Evolutionary conservation across 1,284 basidiomycete species (phyloP), one percentile per base, ranked within the genome.

Genomic region (Agroathelia rolfsii): DNA sequence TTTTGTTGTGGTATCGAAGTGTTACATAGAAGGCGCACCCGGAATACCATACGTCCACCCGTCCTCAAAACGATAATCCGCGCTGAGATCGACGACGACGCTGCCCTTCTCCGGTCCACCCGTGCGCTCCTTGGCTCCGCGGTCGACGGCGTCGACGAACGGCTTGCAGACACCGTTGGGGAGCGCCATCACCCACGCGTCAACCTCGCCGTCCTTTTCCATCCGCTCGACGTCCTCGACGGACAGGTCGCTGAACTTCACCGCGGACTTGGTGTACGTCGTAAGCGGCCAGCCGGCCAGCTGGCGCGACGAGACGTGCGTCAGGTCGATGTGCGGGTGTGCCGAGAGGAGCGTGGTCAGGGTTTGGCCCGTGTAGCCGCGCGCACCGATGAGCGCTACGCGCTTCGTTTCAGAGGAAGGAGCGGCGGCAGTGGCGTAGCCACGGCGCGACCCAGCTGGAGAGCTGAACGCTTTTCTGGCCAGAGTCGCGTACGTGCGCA

Each of bases 1-100:
- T 41, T 36, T 36, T 39, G 28, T 48, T 48, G 48, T 44, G 54
- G 37, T 33, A 45, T n/a, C n/a, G n/a, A 50, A 38, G 30, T 40
- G 45, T 38, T 38, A 48, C 46, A 47, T 52, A 45, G 55, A 52
- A 52, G 50, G 62, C 92, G 86, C 75, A 98, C 95, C 94, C 61
- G 95, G 94, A 61, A 99, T 77, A 48, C 94, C 94, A 54, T 99
- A 99, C 41, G 85, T 88, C 94, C 94, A 99, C 31, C 73, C 80
- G 29, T 78, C 66, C 66, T 96, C 89, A 55, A 98, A 98, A 39
- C 94, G 69, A 58, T 92, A 92, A 61, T 99, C 94, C 25, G 94
- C 95, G 46, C 88, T 77, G 41, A 99, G 63, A 54, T 99, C 94
- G 29, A 98, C 82, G 32, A 98, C 67, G 24, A 85, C 87, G 49